Percentiles rank a stretch among this genome's conserved stretches.
These are phyloP conservation scores for Claviceps spartinae DNA, from an alignment of 2,329 filamentous ascomycete species.

Conservation along the genomic window DNA sequence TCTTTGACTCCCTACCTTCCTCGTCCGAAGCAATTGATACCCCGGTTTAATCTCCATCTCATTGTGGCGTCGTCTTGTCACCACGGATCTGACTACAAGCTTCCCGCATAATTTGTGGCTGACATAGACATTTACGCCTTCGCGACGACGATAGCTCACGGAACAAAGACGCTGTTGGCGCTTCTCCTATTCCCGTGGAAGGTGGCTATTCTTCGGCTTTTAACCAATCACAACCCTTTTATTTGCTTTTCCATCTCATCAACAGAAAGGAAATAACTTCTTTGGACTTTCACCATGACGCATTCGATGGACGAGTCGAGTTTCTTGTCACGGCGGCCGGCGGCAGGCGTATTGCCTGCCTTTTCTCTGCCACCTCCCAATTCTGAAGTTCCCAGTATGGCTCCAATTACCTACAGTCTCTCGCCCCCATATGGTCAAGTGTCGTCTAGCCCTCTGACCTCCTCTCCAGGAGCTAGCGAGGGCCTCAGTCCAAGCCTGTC, in stretches of 20 bases:
- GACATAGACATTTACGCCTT: background rate
- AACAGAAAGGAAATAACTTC: background rate
- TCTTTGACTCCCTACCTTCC: background rate
- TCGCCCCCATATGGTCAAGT: slow-evolving; percentile 14
- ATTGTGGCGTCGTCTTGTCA: background rate
- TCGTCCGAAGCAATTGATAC: background rate
- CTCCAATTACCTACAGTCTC: slow-evolving; percentile 10
- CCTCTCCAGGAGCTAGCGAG: slow-evolving; percentile 39
- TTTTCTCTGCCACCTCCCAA: slow-evolving; percentile 24
- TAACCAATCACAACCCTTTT: background rate
- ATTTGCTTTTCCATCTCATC: background rate
- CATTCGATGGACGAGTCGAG: slow-evolving; percentile 17
- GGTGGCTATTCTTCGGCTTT: background rate
- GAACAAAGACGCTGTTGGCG: background rate
- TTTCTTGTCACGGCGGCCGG: slow-evolving; percentile 21
- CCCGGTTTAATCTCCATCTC: background rate
- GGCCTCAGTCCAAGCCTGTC: slow-evolving; percentile 48
- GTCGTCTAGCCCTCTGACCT: slow-evolving; percentile 21
- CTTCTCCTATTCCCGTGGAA: background rate
- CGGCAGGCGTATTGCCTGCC: slow-evolving; percentile 19
- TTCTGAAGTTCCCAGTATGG: slow-evolving; percentile 24
- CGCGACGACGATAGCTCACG: background rate
- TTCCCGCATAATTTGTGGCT: background rate
- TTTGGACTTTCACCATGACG: background rate
- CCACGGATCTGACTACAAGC: background rate